A percentile compares a stretch with the other conserved stretches of the same genome.
phyloP scores from a whole-genome alignment of 257 asterid genomes.

The Solanum pennellii region DNA sequence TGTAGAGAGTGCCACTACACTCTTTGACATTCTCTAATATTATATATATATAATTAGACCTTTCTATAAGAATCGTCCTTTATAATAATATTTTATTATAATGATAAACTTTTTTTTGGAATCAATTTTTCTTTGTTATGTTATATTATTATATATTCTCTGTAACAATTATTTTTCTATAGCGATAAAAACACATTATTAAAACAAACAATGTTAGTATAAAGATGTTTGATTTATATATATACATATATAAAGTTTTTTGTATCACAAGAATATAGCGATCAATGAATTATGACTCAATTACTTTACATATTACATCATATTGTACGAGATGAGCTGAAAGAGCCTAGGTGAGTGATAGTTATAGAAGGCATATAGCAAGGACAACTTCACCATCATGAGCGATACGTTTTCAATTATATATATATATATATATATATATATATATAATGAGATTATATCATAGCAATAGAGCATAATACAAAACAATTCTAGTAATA shows the following conservation, averaged over 20 bases:
- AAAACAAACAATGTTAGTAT: neutral
- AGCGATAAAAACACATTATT: neutral
- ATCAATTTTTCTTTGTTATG: neutral
- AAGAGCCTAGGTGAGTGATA: neutral
- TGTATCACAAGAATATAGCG: neutral
- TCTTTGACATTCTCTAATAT: neutral
- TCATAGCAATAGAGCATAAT: neutral
- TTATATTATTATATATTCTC: neutral
- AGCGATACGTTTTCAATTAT: neutral
- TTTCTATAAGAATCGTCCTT: neutral
- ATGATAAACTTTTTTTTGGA: accelerated
- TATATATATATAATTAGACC: neutral
- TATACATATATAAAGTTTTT: neutral
- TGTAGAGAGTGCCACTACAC: neutral
- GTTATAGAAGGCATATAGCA: neutral
- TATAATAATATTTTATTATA: neutral
- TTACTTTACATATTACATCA: neutral
- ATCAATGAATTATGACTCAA: neutral
- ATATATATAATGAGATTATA: too few species aligned
- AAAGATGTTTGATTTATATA: neutral
- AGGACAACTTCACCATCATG: neutral
- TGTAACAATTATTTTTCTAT: neutral
- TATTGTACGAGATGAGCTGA: neutral
- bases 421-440: neutral
- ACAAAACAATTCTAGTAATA: too few species aligned